phyloP scores from a whole-genome alignment of 306 rosid species.

The Albizia julibrissin region DNA sequence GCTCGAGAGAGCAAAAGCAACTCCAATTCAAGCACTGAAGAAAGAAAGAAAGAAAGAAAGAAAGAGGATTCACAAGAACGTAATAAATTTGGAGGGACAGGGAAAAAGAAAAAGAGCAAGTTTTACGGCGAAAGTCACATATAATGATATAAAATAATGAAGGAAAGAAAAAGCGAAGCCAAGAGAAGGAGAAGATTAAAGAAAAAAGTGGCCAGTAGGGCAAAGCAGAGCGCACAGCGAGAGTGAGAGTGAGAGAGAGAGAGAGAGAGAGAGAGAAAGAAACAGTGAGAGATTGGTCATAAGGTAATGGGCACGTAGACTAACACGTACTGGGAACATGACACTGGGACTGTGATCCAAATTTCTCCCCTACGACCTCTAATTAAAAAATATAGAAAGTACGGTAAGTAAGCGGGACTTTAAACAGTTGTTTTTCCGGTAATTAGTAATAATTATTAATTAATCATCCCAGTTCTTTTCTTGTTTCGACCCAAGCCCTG shows the following conservation, averaged over 20 bases:
- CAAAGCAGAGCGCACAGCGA: not conserved
- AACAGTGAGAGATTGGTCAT: not conserved
- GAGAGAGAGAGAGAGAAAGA: not conserved
- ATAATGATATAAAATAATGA: slow-evolving; percentile 6
- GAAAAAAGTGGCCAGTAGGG: slow-evolving; percentile 4
- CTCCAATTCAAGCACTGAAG: slow-evolving; percentile 18
- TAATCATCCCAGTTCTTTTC: not conserved
- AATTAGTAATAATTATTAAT: not conserved
- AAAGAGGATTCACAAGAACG: slow-evolving; percentile 23
- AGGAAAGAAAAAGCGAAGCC: not conserved
- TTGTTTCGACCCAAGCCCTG: not conserved
- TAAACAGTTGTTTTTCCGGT: not conserved
- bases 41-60: slow-evolving; percentile 30
- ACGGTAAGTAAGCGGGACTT: not conserved
- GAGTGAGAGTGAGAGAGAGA: not conserved
- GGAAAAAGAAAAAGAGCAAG: not conserved
- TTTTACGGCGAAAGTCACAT: slow-evolving; percentile 25
- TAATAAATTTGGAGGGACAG: slow-evolving; percentile 17
- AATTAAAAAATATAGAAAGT: not conserved
- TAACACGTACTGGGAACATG: not conserved
- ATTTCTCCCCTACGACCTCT: not conserved
- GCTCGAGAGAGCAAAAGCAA: slow-evolving; percentile 14
- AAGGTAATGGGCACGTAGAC: not conserved
- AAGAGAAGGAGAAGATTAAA: not conserved
- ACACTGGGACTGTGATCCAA: not conserved